phyloP scores from a whole-genome alignment of 2,329 filamentous ascomycete genomes.

The Aquanectria penicillioides region DNA sequence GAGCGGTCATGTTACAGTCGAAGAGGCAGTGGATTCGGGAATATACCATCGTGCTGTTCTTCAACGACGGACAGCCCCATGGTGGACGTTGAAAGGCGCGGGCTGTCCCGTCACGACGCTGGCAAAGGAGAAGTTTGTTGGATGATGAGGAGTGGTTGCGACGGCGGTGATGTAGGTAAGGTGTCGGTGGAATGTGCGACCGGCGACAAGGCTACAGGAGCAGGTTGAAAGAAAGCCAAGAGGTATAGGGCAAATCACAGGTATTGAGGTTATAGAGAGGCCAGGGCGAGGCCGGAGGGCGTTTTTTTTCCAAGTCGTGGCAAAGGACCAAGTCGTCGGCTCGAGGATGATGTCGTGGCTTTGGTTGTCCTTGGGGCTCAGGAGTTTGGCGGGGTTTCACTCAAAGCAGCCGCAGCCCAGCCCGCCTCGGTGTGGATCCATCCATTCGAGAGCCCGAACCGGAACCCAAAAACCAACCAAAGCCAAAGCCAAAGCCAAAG shows the following conservation, averaged over 20 bases:
- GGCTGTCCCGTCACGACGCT: slow-evolving; percentile 40
- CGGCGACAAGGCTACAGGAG: not conserved
- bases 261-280: slow-evolving; percentile 7
- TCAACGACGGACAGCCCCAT: slow-evolving; percentile 90
- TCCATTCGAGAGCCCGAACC: not conserved
- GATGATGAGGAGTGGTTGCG: slow-evolving; percentile 15
- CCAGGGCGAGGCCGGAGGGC: not conserved
- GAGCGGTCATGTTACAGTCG: not conserved
- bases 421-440: slow-evolving; percentile 10
- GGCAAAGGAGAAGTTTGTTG: slow-evolving; percentile 11
- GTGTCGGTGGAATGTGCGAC: not conserved
- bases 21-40: not conserved
- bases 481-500: not conserved
- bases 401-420: slow-evolving; percentile 19
- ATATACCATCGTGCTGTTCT: slow-evolving; percentile 72
- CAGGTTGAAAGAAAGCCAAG: not conserved
- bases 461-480: not conserved
- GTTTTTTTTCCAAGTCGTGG: too few species aligned
- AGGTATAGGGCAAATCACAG: not conserved
- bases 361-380: slow-evolving; percentile 27
- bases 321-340: too few species aligned
- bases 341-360: slow-evolving; percentile 21
- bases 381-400: slow-evolving; percentile 44
- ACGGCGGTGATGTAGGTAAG: slow-evolving; percentile 1
- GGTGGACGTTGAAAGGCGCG: slow-evolving; percentile 52